Percentiles rank a stretch among this genome's conserved stretches.
phyloP scores from a whole-genome alignment of 2,329 filamentous ascomycete species.

The Pezicula carpinea region DNA sequence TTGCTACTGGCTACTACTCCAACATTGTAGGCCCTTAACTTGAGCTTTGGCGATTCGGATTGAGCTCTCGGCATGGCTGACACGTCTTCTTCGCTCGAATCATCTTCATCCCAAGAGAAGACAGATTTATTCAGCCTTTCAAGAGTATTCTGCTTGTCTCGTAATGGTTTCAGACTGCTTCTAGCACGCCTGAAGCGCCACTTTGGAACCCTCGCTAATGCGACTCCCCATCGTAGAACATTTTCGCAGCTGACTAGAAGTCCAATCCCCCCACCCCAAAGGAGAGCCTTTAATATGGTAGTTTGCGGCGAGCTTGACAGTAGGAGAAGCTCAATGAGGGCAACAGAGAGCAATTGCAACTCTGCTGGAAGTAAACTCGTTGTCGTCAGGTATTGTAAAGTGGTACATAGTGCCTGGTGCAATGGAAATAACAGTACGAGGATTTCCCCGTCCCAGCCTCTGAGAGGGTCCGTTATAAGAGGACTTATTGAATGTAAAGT shows the following conservation, averaged over 20 bases:
- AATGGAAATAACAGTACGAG: constrained; percentile 69
- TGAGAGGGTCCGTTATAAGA: constrained; percentile 3
- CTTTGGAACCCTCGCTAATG: constrained; percentile 80
- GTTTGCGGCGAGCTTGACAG: constrained; percentile 78
- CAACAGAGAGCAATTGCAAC: constrained; percentile 78
- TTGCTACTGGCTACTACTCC: constrained; percentile 11
- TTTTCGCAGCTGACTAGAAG: constrained; percentile 69
- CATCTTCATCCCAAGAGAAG: constrained; percentile 15
- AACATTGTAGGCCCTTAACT: constrained; percentile 9
- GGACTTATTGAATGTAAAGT: neutral
- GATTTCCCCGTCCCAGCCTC: constrained; percentile 28
- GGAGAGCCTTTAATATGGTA: constrained; percentile 75
- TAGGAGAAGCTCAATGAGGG: constrained; percentile 75
- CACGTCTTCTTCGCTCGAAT: constrained; percentile 21
- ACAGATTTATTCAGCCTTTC: constrained; percentile 7
- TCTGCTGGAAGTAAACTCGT: constrained; percentile 86
- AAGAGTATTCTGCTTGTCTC: neutral
- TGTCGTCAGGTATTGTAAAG: constrained; percentile 76
- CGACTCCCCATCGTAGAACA: constrained; percentile 78
- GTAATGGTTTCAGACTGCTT: constrained; percentile 3
- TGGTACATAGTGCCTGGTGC: constrained; percentile 70
- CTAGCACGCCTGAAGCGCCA: constrained; percentile 73
- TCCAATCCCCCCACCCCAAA: constrained; percentile 79
- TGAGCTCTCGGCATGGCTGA: neutral
- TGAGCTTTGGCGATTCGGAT: constrained; percentile 10